Percentiles rank a stretch among this genome's conserved stretches.
Conservation (phyloP, 768 basidiomycete species). For the Suillus luteus region DNA sequence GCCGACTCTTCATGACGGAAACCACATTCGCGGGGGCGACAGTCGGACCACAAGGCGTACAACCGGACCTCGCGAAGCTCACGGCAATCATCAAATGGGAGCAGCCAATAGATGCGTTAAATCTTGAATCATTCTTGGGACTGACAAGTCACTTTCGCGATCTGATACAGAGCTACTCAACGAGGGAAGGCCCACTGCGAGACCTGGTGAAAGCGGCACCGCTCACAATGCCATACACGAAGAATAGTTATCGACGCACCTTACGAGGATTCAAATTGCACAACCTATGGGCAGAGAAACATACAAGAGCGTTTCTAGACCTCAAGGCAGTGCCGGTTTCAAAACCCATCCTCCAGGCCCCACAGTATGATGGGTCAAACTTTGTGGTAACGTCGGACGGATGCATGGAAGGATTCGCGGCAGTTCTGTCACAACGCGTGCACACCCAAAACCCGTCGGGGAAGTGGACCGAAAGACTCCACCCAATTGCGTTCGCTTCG, state of each 20-base stretch:
- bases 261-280: constrained; percentile 24
- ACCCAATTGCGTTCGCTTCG: neutral
- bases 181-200: constrained; percentile 32
- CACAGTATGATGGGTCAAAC: constrained; percentile 17
- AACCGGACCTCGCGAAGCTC: constrained; percentile 39
- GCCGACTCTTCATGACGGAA: constrained; percentile 12
- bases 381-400: constrained; percentile 27
- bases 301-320: neutral
- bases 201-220: constrained; percentile 29
- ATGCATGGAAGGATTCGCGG: constrained; percentile 23
- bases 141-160: neutral
- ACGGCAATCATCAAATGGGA: constrained; percentile 39
- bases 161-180: constrained; percentile 38
- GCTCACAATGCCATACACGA: constrained; percentile 22
- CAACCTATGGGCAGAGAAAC: no score
- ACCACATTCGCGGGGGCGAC: constrained; percentile 38
- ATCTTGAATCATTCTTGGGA: constrained; percentile 38
- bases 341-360: constrained; percentile 19
- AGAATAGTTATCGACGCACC: constrained; percentile 27
- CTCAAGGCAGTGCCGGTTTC: constrained; percentile 1
- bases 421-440: constrained; percentile 18
- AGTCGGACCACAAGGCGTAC: constrained; percentile 36
- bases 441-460: neutral
- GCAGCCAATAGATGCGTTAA: constrained; percentile 27
- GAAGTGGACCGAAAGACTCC: neutral